Conservation (phyloP, 192 early-diverging fungal species). For the Backusella circina region DNA sequence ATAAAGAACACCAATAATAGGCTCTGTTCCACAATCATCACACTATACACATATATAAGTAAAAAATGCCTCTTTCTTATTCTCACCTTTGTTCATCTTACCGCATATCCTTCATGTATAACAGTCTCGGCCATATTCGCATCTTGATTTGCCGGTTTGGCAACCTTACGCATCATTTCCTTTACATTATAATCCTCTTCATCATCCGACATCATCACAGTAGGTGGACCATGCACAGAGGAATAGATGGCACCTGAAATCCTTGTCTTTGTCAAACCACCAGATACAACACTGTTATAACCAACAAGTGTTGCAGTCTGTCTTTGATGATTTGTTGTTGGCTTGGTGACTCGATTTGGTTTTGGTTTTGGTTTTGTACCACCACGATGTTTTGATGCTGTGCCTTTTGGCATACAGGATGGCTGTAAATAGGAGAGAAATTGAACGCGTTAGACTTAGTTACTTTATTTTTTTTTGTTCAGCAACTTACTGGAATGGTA, state of each 20-base stretch:
- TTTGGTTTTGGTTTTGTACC: not conserved
- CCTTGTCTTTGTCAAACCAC: constrained; percentile 18
- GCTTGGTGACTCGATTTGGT: not conserved
- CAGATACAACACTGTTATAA: constrained; percentile 11
- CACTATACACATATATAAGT: constrained; percentile 49
- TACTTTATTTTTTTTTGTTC: too few relatives aligned
- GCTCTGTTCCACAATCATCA: constrained; percentile 67
- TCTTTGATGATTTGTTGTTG: constrained; percentile 8
- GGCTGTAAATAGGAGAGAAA: constrained; percentile 13
- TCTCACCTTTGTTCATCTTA: not conserved
- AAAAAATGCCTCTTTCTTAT: not conserved
- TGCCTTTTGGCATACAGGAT: constrained; percentile 29
- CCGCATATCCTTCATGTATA: constrained; percentile 38
- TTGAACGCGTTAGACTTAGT: too few relatives aligned
- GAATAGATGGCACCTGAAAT: constrained; percentile 49
- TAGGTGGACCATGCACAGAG: constrained; percentile 33
- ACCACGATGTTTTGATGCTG: not conserved
- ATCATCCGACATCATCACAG: constrained; percentile 53
- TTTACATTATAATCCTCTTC: constrained; percentile 42
- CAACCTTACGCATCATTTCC: constrained; percentile 36
- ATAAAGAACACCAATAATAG: constrained; percentile 68
- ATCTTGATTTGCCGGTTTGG: not conserved
- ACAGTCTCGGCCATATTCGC: constrained; percentile 5
- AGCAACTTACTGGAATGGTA: constrained; percentile 43
- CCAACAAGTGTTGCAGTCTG: constrained; percentile 27